Evolutionary conservation across 768 basidiomycete genomes (phyloP), one percentile per base, ranked within the genome.

Genomic region (Calocybe indica): DNA sequence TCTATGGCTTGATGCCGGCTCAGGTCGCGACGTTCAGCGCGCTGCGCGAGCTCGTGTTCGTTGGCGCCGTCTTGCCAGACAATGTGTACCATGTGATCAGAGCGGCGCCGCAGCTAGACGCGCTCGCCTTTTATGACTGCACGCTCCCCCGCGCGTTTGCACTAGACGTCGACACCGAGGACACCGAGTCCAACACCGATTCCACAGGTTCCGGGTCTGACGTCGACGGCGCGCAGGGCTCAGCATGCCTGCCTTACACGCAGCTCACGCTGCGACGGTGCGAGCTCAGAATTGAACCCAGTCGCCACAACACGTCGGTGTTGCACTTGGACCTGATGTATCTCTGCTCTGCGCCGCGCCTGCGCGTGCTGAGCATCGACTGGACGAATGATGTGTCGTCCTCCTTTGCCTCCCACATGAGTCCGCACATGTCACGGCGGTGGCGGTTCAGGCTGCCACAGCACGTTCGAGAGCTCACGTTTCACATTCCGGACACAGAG

Each of bases 311-410:
- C 14, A 43, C 39, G 11, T 22, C 4, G 22, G 31, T 40, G 1
- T 46, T 36, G n/a, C 34, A 33, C 41, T 50, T 46, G 5, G 56
- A 46, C 37, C 44, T 43, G 34, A 46, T 54, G 6, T 52, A 59
- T 40, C 67, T 75, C 36, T 68, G 63, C 15, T 62, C 64, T 30
- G 72, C 64, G 0, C 54, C 59, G 9, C 59, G 62, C 3, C 62
- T 77, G 14, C 66, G 62, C 11, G 59, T 62, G 13, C 58, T 77
- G 12, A 67, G 66, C 41, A 62, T 76, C 41, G 74, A 76, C 55
- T 70, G 64, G 58, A 68, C 64, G 3, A 15, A 51, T 1, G 68
- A 67, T 13, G 65, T 68, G 37, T 64, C 72, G 5, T 42, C 47
- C 7, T 61, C 54, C 12, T 66, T 72, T 54, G 60, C 60, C 12